A percentile compares a stretch with the other conserved stretches of the same genome.
phyloP scores from a whole-genome alignment of 2,329 filamentous ascomycete genomes.

The Colletotrichum chrysophilum region DNA sequence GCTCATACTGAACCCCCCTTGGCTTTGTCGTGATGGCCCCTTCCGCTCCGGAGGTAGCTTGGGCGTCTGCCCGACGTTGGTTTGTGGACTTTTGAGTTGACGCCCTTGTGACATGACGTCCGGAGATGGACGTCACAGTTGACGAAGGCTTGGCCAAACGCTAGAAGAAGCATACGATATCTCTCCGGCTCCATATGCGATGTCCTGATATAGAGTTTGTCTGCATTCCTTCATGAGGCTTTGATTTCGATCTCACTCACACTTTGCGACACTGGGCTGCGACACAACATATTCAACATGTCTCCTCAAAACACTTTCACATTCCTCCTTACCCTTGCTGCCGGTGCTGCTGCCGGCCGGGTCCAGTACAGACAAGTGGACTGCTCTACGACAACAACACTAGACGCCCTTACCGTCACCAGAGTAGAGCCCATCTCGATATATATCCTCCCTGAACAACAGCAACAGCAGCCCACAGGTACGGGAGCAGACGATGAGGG shows the following conservation, averaged over 20 bases:
- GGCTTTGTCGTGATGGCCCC: background rate
- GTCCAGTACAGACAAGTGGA: constrained; percentile 5
- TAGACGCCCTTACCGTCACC: constrained; percentile 17
- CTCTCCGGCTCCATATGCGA: background rate
- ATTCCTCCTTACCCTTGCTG: constrained; percentile 7
- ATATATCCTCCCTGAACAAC: constrained; percentile 1
- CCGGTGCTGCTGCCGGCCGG: background rate
- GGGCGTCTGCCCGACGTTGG: background rate
- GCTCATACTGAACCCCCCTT: background rate
- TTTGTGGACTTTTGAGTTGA: constrained; percentile 9
- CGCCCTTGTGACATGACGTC: constrained; percentile 6
- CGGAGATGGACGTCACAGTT: constrained; percentile 12
- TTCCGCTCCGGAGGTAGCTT: background rate
- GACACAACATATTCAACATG: background rate
- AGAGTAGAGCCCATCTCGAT: constrained; percentile 15
- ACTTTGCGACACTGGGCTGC: background rate
- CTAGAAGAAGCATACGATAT: background rate
- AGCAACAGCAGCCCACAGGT: background rate
- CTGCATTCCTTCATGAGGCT: constrained; percentile 13
- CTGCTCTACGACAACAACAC: constrained; percentile 6
- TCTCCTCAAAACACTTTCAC: constrained; percentile 4
- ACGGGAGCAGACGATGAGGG: constrained; percentile 3
- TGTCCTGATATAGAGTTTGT: constrained; percentile 20
- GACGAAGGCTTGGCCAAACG: background rate
- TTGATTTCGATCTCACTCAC: background rate